Evolutionary conservation across 371 early-diverging fungal genomes (phyloP), one percentile per base, ranked within the genome.

Genomic region (Mucor irregularis): DNA sequence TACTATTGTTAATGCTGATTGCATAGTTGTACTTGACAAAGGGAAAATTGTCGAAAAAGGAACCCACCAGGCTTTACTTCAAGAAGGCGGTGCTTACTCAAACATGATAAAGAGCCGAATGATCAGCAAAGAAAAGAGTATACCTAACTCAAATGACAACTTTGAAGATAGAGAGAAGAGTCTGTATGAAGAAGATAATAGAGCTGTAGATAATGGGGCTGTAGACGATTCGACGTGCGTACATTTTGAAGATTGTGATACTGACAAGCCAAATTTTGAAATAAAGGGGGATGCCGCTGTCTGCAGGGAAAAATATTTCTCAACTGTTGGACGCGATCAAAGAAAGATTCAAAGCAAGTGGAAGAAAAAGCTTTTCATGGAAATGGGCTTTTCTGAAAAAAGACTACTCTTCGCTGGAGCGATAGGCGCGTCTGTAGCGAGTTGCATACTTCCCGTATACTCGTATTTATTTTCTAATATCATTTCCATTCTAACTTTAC

Each of bases 1-100:
- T 21, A 91, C 90, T 2, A 74, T 86, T 39, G 64, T 65, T 31
- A 85, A 92, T 53, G 88, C 93, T 0, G 88, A 95, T 56, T 54
- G 78, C 43, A 95, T 96, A 64, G 73, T 85, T 34, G 90, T 90
- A 1, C 76, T 89, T 72, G 73, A 81, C 44, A 58, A 85, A 35
- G 91, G 91, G 14, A 51, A 65, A 2, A 76, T 91, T 17, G 53
- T 86, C 10, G 91, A 90, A 69, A 46, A 48, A 10, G 91, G 91
- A 37, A 81, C 73, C 0, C 91, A 91, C 58, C 69, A 77, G 14
- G 69, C 74, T 5, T 61, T 87, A 14, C 44, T 84, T 39, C 10
- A 1, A 22, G 45, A 40, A 3, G 58, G 71, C 9, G 78, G 81
- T 24, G 51, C 56, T 7, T 85, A 85, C 42, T 53, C 64, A 13